These are phyloP conservation scores for Hypsizygus ulmarius DNA, from an alignment of 1,284 basidiomycete species.

Conservation along the genomic window DNA sequence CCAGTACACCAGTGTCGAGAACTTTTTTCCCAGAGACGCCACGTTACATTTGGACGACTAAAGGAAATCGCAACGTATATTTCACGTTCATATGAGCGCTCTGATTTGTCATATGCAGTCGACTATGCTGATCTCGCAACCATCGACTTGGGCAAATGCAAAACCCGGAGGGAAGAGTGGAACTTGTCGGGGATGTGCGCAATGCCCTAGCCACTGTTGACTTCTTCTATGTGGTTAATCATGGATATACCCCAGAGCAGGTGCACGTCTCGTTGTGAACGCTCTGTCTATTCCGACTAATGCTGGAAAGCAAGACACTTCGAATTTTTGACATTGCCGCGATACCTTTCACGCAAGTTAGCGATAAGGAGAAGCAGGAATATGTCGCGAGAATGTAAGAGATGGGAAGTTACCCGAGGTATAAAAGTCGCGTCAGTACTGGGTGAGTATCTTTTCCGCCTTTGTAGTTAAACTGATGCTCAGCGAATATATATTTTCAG, in stretches of 20 bases:
- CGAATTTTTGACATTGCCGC: conserved; percentile 63
- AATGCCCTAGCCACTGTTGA: conserved; percentile 57
- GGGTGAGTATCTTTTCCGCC: conserved; percentile 34
- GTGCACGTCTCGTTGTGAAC: no score
- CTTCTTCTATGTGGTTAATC: conserved; percentile 64
- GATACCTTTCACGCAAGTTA: conserved; percentile 50
- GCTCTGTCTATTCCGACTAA: no score
- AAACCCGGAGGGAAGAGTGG: conserved; percentile 44
- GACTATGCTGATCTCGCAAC: conserved; percentile 66
- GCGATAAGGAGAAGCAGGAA: conserved; percentile 52
- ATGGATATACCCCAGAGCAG: conserved; percentile 32
- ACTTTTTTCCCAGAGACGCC: no score
- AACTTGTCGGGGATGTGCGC: conserved; percentile 46
- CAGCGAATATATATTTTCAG: conserved; percentile 20
- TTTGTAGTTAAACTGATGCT: background rate
- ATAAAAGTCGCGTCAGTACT: conserved; percentile 54
- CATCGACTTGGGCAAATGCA: conserved; percentile 56
- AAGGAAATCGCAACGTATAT: no score
- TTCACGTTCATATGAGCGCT: no score
- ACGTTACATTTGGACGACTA: no score
- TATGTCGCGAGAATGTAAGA: conserved; percentile 47
- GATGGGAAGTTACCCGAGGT: conserved; percentile 54
- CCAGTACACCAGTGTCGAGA: no score
- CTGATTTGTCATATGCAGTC: conserved; percentile 33
- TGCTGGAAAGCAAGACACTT: conserved; percentile 33